A percentile compares a stretch with the other conserved stretches of the same genome.
phyloP scores from a whole-genome alignment of 148 eudicot genomes.

The Fagopyrum tataricum region DNA sequence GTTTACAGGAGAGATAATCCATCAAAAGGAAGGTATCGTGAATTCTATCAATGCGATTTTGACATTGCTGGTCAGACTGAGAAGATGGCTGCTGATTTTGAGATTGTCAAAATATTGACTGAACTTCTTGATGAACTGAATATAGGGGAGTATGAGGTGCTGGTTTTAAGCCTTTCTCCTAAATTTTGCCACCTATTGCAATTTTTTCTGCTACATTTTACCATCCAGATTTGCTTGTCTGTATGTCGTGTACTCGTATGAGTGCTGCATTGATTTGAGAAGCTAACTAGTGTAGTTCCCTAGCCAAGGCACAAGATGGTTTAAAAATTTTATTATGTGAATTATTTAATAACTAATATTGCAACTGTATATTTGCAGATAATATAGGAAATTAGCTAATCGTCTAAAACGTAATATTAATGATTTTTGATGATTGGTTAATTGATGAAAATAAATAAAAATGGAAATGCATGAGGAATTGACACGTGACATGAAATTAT shows the following conservation, averaged over 20 bases:
- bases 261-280: not conserved
- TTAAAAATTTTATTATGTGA: too few relatives aligned
- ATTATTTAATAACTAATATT: too few relatives aligned
- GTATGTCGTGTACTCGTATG: not conserved
- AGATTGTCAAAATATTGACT: conserved; percentile 78
- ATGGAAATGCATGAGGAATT: too few relatives aligned
- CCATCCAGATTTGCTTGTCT: not conserved
- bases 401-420: too few relatives aligned
- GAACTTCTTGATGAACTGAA: conserved; percentile 85
- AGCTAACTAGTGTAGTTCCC: not conserved
- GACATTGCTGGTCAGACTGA: conserved; percentile 91
- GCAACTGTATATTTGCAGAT: too few relatives aligned
- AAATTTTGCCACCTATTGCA: not conserved
- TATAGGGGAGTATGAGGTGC: conserved; percentile 94
- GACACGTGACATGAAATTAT: too few relatives aligned
- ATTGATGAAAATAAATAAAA: too few relatives aligned
- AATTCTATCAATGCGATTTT: conserved; percentile 97
- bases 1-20: conserved; percentile 96
- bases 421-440: too few relatives aligned
- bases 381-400: too few relatives aligned
- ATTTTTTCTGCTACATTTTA: not conserved
- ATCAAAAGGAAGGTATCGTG: conserved; percentile 93
- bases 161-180: not conserved
- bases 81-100: conserved; percentile 87
- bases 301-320: too few relatives aligned